A percentile compares a stretch with the other conserved stretches of the same genome.
Conservation (phyloP, 257 asterid species). For the Haberlea rhodopensis region DNA sequence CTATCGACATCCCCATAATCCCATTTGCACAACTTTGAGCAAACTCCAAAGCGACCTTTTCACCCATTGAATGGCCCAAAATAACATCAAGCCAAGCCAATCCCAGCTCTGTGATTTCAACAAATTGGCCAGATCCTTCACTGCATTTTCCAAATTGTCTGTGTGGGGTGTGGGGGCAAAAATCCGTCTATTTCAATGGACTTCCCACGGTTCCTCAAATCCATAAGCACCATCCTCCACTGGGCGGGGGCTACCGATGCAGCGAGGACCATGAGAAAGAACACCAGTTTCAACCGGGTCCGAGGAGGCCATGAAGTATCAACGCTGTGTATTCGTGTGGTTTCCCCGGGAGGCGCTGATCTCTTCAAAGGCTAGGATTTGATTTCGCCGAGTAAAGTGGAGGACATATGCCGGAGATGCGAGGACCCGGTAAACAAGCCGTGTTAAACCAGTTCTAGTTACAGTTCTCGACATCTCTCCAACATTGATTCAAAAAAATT, state of each 20-base stretch:
- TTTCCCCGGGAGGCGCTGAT: slow-evolving; percentile 43
- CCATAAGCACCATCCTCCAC: slow-evolving; percentile 82
- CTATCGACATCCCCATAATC: slow-evolving; percentile 48
- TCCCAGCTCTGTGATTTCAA: slow-evolving; percentile 66
- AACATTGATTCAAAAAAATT: not conserved
- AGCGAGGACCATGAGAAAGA: slow-evolving; percentile 77
- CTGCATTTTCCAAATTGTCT: slow-evolving; percentile 70
- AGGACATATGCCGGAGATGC: slow-evolving; percentile 29
- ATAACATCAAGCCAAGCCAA: slow-evolving; percentile 95
- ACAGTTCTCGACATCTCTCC: slow-evolving; percentile 38
- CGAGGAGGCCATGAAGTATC: slow-evolving; percentile 86
- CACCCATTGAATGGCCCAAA: slow-evolving; percentile 96
- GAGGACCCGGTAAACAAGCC: slow-evolving; percentile 39
- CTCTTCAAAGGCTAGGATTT: slow-evolving; percentile 81
- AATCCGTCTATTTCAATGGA: slow-evolving; percentile 66
- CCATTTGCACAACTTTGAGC: slow-evolving; percentile 76
- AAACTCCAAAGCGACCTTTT: slow-evolving; percentile 86
- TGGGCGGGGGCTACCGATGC: slow-evolving; percentile 55
- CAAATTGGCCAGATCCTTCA: slow-evolving; percentile 76
- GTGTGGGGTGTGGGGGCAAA: slow-evolving; percentile 76
- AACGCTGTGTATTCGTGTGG: slow-evolving; percentile 69
- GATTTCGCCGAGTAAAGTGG: slow-evolving; percentile 39
- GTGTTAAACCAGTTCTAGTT: slow-evolving; percentile 35
- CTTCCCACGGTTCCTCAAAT: slow-evolving; percentile 88
- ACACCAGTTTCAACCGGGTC: slow-evolving; percentile 94